These are phyloP conservation scores for Penicillium capsulatum DNA, from an alignment of 2,329 filamentous ascomycete genomes.

Conservation along the genomic window DNA sequence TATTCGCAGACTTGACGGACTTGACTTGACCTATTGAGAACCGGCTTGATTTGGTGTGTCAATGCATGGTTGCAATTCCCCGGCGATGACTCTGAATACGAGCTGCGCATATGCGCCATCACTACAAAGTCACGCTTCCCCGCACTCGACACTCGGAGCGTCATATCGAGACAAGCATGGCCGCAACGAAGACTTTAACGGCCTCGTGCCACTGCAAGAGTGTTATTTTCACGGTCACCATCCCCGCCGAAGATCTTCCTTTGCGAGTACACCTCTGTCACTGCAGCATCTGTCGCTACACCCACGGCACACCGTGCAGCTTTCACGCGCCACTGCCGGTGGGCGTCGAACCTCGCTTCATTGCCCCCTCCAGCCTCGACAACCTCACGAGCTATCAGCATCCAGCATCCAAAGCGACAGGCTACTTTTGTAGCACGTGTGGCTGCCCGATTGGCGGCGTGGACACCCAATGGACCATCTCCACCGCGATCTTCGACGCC, in stretches of 20 bases:
- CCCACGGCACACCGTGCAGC: conserved; percentile 33
- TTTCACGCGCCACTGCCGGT: conserved; percentile 25
- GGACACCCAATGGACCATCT: conserved; percentile 20
- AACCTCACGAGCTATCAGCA: conserved; percentile 30
- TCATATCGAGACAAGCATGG: too few species aligned
- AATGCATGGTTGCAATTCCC: too few species aligned
- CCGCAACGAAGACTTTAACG: conserved; percentile 23
- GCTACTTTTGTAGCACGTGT: conserved; percentile 45
- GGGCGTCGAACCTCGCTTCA: conserved; percentile 20
- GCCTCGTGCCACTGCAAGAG: conserved; percentile 25
- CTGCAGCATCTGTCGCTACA: conserved; percentile 43
- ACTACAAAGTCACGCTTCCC: too few species aligned
- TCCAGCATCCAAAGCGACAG: conserved; percentile 24
- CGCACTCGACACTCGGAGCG: too few species aligned
- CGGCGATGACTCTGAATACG: too few species aligned
- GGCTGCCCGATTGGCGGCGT: conserved; percentile 35
- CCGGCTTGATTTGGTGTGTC: too few species aligned
- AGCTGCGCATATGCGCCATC: too few species aligned
- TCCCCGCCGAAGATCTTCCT: conserved; percentile 35
- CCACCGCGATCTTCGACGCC: conserved; percentile 22
- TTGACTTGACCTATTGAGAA: too few species aligned
- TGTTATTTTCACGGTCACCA: conserved; percentile 32
- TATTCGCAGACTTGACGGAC: too few species aligned
- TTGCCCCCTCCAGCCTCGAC: conserved; percentile 17
- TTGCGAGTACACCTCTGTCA: conserved; percentile 43